These are phyloP conservation scores for Starmerella scarabaei DNA, from an alignment of 805 yeast species.

Conservation along the genomic window DNA sequence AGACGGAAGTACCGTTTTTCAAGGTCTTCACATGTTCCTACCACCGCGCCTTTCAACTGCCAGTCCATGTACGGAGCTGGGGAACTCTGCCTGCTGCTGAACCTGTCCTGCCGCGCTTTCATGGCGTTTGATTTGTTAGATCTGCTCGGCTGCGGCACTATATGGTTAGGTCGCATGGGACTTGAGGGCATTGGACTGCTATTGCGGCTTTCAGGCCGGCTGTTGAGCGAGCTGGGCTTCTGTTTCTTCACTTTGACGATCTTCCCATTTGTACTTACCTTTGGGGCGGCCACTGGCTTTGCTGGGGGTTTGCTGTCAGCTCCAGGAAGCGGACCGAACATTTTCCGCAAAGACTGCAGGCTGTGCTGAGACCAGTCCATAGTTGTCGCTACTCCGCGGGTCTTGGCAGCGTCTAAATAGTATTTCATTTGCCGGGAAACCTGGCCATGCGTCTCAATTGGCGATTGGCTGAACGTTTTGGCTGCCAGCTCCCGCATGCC, in stretches of 20 bases:
- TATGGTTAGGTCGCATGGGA: neutral
- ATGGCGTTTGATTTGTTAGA: neutral
- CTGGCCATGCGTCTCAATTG: slow-evolving; percentile 6
- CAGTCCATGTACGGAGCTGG: slow-evolving; percentile 11
- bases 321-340: slow-evolving; percentile 6
- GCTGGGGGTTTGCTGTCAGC: too few species aligned
- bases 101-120: neutral
- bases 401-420: slow-evolving; percentile 8
- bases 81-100: neutral
- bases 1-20: slow-evolving; percentile 74
- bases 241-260: neutral
- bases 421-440: slow-evolving; percentile 5
- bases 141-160: neutral
- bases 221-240: neutral
- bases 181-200: neutral
- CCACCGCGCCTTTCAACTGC: slow-evolving; percentile 24
- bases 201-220: too few species aligned
- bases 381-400: slow-evolving; percentile 7
- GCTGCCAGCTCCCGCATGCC: slow-evolving; percentile 15
- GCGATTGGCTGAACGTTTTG: slow-evolving; percentile 2
- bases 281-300: neutral
- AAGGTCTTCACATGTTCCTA: slow-evolving; percentile 52
- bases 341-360: neutral
- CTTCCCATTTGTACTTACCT: neutral
- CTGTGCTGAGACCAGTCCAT: slow-evolving; percentile 12